A percentile compares a stretch with the other conserved stretches of the same genome.
These are phyloP conservation scores for Mycena latifolia DNA, from an alignment of 768 basidiomycete genomes.

Conservation along the genomic window DNA sequence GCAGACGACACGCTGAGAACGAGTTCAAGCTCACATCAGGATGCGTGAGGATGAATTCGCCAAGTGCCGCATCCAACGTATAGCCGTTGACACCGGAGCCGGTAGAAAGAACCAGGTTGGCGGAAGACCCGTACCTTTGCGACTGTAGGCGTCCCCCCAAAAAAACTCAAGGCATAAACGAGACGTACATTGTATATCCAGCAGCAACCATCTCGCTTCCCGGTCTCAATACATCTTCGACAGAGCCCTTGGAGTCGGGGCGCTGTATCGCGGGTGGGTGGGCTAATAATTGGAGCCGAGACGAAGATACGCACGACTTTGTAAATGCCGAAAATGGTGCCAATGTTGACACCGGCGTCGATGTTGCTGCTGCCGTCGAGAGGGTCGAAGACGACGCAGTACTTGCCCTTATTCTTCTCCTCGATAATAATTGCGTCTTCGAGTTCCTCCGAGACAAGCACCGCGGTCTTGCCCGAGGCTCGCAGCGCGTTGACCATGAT, in stretches of 20 bases:
- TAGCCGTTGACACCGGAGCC: conserved; percentile 98
- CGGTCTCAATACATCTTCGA: conserved; percentile 92
- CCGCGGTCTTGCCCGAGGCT: conserved; percentile 96
- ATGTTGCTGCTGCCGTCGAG: conserved; percentile 97
- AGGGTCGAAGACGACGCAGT: conserved; percentile 99
- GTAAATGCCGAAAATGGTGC: conserved; percentile 98
- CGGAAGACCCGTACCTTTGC: conserved; percentile 86
- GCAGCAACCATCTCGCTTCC: conserved; percentile 98
- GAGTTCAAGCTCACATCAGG: conserved; percentile 73
- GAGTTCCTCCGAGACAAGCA: conserved; percentile 96
- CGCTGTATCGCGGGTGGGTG: conserved; percentile 55
- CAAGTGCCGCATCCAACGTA: conserved; percentile 94
- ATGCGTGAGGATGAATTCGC: conserved; percentile 99
- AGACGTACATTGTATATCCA: conserved; percentile 91
- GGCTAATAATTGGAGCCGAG: neutral
- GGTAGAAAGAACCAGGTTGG: conserved; percentile 95
- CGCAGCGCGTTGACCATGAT: conserved; percentile 99
- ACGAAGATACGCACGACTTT: conserved; percentile 71
- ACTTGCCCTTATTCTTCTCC: conserved; percentile 82
- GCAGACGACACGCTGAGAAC: conserved; percentile 1
- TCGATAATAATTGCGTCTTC: conserved; percentile 95
- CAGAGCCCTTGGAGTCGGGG: conserved; percentile 80
- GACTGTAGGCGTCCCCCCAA: neutral
- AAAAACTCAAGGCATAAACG: neutral
- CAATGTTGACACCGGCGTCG: conserved; percentile 98